Conservation (phyloP, 345 rosid species). For the Salix koriyanagi region DNA sequence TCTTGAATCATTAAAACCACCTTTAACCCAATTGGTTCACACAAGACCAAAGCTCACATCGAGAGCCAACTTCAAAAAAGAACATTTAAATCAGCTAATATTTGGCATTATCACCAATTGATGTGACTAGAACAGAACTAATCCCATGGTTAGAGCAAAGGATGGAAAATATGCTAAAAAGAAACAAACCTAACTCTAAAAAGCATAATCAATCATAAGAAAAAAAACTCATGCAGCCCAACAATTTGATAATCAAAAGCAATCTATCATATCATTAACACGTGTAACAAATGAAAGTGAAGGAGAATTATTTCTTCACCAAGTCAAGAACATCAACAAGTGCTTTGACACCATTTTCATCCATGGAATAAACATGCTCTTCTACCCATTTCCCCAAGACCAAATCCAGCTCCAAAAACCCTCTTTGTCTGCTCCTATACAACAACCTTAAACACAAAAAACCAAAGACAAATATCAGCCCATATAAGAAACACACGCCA, state of each 20-base stretch:
- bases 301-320: conserved; percentile 34
- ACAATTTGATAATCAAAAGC: no score
- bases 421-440: conserved; percentile 95
- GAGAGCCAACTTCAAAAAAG: background rate
- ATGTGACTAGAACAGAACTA: background rate
- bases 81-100: background rate
- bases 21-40: background rate
- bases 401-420: conserved; percentile 85
- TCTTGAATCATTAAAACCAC: background rate
- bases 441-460: conserved; percentile 42
- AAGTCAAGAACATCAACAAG: conserved; percentile 74
- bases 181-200: background rate
- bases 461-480: background rate
- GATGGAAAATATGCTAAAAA: background rate
- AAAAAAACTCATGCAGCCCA: background rate
- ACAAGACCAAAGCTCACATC: background rate
- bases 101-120: background rate
- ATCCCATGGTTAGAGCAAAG: background rate
- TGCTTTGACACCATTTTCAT: conserved; percentile 58
- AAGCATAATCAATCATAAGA: background rate
- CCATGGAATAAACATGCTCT: conserved; percentile 70
- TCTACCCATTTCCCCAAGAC: conserved; percentile 94
- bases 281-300: background rate
- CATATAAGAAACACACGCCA: no score
- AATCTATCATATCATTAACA: no score